Conservation (phyloP, 225 moss, liverwort and hornwort genomes). For the Physcomitrium patens region DNA sequence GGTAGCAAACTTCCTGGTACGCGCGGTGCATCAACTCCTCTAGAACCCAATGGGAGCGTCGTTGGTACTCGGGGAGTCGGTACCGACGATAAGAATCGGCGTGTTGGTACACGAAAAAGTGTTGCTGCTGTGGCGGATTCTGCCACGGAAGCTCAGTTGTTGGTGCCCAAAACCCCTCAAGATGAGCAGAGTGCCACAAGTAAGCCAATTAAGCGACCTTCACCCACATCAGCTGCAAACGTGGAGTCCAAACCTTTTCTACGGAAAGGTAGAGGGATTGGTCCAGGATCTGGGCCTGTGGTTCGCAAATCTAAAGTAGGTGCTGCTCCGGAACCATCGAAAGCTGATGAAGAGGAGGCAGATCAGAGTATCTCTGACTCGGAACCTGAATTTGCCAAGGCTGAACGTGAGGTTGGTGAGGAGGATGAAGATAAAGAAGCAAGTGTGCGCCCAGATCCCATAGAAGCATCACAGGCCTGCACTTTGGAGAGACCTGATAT, state of each 20-base stretch:
- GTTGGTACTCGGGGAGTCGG: conserved; percentile 41
- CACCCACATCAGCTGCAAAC: conserved; percentile 41
- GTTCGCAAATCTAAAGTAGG: conserved; percentile 75
- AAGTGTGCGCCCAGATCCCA: conserved; percentile 41
- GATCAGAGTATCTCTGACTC: conserved; percentile 45
- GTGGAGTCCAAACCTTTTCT: conserved; percentile 91
- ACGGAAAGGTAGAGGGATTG: conserved; percentile 91
- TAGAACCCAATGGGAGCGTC: conserved; percentile 69
- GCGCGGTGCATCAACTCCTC: conserved; percentile 51
- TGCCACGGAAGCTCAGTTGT: conserved; percentile 31
- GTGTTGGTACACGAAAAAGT: conserved; percentile 56
- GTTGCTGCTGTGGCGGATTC: conserved; percentile 52
- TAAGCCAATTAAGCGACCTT: conserved; percentile 52
- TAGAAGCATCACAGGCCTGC: conserved; percentile 34
- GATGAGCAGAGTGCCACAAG: conserved; percentile 41
- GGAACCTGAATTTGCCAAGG: conserved; percentile 39
- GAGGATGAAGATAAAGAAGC: conserved; percentile 35
- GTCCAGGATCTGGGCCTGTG: conserved; percentile 79
- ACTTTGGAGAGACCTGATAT: conserved; percentile 22
- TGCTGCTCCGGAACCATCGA: conserved; percentile 54
- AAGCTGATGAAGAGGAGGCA: conserved; percentile 58
- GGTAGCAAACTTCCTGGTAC: conserved; percentile 74
- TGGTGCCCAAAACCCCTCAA: conserved; percentile 44
- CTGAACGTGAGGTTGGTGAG: conserved; percentile 32
- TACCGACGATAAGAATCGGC: conserved; percentile 73